phyloP scores from a whole-genome alignment of 2,329 filamentous ascomycete genomes.

The Colletotrichum costaricense region DNA sequence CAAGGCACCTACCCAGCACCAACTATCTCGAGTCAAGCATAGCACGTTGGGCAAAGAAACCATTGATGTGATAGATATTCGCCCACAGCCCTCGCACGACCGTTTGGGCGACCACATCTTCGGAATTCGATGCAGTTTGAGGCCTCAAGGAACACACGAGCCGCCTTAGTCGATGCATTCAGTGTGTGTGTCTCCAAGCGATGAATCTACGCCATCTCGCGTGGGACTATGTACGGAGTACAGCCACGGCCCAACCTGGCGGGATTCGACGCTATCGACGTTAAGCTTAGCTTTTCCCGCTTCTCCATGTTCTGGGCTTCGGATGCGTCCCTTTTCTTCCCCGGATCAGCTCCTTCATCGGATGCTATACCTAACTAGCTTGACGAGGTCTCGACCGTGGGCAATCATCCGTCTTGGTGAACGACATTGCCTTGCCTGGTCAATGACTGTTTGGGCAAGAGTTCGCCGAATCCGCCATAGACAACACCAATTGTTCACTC shows the following conservation, averaged over 20 bases:
- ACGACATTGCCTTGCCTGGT: background rate
- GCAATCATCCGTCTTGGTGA: background rate
- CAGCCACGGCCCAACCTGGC: background rate
- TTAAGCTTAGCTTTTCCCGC: constrained; percentile 16
- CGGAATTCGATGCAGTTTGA: background rate
- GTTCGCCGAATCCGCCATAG: background rate
- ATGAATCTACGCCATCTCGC: background rate
- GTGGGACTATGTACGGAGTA: background rate
- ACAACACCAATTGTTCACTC: background rate
- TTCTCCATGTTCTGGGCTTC: background rate
- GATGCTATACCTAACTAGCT: no score
- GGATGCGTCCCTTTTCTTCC: background rate
- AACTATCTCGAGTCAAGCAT: constrained; percentile 1
- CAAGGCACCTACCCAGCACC: background rate
- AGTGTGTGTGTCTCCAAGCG: background rate
- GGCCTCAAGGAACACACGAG: background rate
- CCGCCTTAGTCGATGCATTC: background rate
- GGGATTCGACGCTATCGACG: constrained; percentile 8
- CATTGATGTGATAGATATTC: background rate
- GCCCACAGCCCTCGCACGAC: background rate
- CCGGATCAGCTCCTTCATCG: no score
- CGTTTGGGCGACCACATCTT: background rate
- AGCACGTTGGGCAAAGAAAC: background rate
- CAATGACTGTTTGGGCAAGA: background rate
- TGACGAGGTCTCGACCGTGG: background rate